These are phyloP conservation scores for Coemansia erecta DNA, from an alignment of 192 early-diverging fungal genomes.

Conservation along the genomic window DNA sequence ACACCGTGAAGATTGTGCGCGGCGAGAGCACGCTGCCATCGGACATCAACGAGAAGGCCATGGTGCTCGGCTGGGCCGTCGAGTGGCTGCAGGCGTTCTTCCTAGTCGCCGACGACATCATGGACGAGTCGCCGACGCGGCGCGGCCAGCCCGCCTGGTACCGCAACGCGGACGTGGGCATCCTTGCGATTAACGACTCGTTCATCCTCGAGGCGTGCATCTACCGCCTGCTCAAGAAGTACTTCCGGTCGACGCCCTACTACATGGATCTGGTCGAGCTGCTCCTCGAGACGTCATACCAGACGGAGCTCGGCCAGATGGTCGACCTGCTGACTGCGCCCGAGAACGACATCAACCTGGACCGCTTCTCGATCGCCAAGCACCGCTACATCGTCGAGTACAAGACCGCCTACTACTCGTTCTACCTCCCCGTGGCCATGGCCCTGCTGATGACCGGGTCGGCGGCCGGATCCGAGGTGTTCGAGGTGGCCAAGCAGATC, in stretches of 20 bases:
- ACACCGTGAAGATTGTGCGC: conserved; percentile 80
- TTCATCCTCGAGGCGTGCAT: conserved; percentile 91
- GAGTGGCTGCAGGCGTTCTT: conserved; percentile 99
- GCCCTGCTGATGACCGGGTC: conserved; percentile 90
- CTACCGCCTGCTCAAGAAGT: conserved; percentile 92
- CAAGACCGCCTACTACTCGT: conserved; percentile 99
- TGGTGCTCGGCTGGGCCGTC: conserved; percentile 92
- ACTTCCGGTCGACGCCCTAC: conserved; percentile 82
- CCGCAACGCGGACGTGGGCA: conserved; percentile 75
- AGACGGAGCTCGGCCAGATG: conserved; percentile 97
- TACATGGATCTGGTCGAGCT: conserved; percentile 92
- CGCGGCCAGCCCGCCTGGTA: conserved; percentile 99
- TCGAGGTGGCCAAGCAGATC: conserved; percentile 78
- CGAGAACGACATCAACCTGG: conserved; percentile 90
- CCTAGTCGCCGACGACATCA: conserved; percentile 98
- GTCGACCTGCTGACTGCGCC: conserved; percentile 98
- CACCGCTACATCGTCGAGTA: conserved; percentile 92
- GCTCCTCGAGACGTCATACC: conserved; percentile 93
- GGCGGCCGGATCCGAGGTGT: conserved; percentile 67
- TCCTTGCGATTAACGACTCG: conserved; percentile 94
- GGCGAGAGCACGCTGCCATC: conserved; percentile 63
- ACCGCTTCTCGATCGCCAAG: conserved; percentile 89
- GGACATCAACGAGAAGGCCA: conserved; percentile 82
- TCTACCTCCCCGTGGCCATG: conserved; percentile 96
- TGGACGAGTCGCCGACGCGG: conserved; percentile 94